Evolutionary conservation across 1,284 basidiomycete species (phyloP), one percentile per base, ranked within the genome.

Genomic region (Papiliotrema terrestris): DNA sequence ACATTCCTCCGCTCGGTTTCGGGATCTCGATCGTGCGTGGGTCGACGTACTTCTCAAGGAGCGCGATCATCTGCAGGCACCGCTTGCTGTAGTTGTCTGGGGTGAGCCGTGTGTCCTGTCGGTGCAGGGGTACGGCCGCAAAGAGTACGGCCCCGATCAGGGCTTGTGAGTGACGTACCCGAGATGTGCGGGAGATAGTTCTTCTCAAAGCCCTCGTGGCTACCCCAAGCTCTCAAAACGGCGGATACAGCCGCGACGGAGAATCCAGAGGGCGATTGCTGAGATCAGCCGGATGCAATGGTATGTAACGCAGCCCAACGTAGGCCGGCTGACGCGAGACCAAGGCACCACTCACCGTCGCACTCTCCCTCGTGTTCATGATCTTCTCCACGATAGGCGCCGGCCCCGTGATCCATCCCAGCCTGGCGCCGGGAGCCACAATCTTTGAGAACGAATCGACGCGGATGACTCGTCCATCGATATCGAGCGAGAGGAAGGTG

Each of bases 371-470:
- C 11, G 61, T 61, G 48, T 61, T 62, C 63, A 68, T 69, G 47
- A 73, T 58, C 49, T 64, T 62, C 35, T 61, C 57, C 19, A 72
- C 62, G 11, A 75, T 42, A 17, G 47, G 45, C 36, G 52, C 61
- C 25, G 67, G 73, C 9, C 67, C 71, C 0, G 87, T 89, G 65
- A 86, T 84, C 83, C 83, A 91, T 2, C 88, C 88, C 17, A 88
- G 72, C 4, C 88, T 83, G 55, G 81, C 81, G 1, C 88, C 88
- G 1, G 87, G 88, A 0, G 86, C 86, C 51, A 90, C 82, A 13
- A 84, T 87, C 86, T 90, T 91, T 36, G 86, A 88, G 72, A 90
- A 89, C 0, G 84, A 85, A 68, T 90, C 88, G 26, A 90, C 74
- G 3, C 87, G 85, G 49, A 91, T 82, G 32, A 91, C 88, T 20